Evolutionary conservation across 1,284 basidiomycete genomes (phyloP), one percentile per base, ranked within the genome.

Genomic region (Ceratobasidium sp.): DNA sequence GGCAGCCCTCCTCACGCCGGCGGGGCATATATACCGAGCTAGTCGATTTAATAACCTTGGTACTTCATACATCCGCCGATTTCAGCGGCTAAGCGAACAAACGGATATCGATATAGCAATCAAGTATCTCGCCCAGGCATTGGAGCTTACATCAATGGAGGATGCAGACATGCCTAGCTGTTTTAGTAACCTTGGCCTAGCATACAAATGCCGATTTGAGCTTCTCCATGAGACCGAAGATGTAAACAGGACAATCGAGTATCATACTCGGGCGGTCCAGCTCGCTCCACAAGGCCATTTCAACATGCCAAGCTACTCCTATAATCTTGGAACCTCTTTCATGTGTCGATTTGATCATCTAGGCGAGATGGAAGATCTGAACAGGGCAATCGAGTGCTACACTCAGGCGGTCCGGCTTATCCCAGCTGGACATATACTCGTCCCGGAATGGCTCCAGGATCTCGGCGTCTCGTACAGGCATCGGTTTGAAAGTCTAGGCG

Each of bases 241-340:
- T n/a, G 36, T 66, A 17, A 29, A 66, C 29, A 22, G 24, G 8
- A 29, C 64, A 19, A 66, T 66, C 67, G n/a, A 36, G 8, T 31
- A 45, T 27, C 45, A 29, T 1, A 8, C 41, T 15, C 24, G 15
- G 14, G 54, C 67, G 14, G 17, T 47, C 5, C 22, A 17, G 14
- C 36, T 74, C 14, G 57, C 73, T 22, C 73, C 73, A 27, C 24
- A 66, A n/a, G 63, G 36, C 24, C 4, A 67, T 36, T 7, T 51
- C 11, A 27, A 41, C 5, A 54, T 44, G 27, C 47, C 36, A 4
- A 22, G 7, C 29, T n/a, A 33, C 14, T 41, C 56, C 7, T 15
- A 33, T 15, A 74, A 74, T 51, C 73, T 74, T 29, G 73, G 63
- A 19, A 66, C 7, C 24, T 44, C 60, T 4, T 31, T 54, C 19